These are phyloP conservation scores for Anisodus acutangulus DNA, from an alignment of 257 asterid species.

Conservation along the genomic window DNA sequence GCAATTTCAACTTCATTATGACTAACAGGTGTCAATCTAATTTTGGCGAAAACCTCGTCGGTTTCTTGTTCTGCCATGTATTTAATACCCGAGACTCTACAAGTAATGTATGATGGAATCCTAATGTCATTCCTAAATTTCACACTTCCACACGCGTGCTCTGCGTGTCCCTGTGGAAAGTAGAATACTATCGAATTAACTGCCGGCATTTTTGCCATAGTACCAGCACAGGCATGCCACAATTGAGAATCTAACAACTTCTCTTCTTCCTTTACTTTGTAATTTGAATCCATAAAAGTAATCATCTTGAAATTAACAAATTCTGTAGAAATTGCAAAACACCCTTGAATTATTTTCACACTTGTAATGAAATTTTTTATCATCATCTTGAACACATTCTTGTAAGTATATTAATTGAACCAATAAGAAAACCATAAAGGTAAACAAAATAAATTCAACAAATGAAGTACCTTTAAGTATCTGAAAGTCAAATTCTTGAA, in stretches of 20 bases:
- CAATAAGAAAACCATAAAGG: background rate
- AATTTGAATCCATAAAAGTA: constrained; percentile 63
- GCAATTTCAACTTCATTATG: constrained; percentile 44
- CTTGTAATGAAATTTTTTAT: constrained; percentile 13
- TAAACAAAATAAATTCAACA: constrained; percentile 1
- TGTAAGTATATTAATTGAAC: background rate
- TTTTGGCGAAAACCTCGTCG: constrained; percentile 76
- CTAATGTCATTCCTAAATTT: constrained; percentile 55
- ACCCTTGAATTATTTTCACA: constrained; percentile 25
- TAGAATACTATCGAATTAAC: constrained; percentile 69
- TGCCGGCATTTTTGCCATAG: constrained; percentile 76
- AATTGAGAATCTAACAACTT: constrained; percentile 77
- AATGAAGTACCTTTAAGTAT: background rate
- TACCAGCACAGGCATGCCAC: constrained; percentile 99
- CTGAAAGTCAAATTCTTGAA: background rate
- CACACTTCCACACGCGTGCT: constrained; percentile 63
- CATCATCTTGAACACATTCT: no score
- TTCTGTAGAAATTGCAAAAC: background rate
- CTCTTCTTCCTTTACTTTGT: constrained; percentile 54
- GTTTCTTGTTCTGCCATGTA: constrained; percentile 90
- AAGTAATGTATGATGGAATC: constrained; percentile 59
- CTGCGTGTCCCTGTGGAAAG: constrained; percentile 94
- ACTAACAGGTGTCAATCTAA: constrained; percentile 50
- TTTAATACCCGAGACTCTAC: constrained; percentile 57
- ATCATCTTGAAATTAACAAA: constrained; percentile 43